These are phyloP conservation scores for Trichoderma atrobrunneum DNA, from an alignment of 2,329 filamentous ascomycete species.

Conservation along the genomic window DNA sequence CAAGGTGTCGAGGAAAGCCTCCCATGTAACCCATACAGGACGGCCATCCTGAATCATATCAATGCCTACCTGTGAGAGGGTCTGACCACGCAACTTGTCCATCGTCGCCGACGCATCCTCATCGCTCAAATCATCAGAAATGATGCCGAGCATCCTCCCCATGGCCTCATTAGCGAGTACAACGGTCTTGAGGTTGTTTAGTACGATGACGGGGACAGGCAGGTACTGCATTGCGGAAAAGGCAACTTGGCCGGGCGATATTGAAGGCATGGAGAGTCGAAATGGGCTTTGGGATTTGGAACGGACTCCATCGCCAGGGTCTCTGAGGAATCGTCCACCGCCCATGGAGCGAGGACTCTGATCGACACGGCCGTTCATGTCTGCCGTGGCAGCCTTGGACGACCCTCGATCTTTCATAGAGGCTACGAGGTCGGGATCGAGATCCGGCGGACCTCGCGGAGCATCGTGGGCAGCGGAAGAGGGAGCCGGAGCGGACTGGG, in stretches of 20 bases:
- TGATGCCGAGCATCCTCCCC: constrained; percentile 64
- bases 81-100: constrained; percentile 63
- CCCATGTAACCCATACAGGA: constrained; percentile 59
- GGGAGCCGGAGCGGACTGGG: background rate
- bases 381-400: background rate
- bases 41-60: constrained; percentile 68
- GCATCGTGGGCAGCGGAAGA: constrained; percentile 25
- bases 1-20: constrained; percentile 55
- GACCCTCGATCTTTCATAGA: constrained; percentile 20
- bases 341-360: constrained; percentile 27
- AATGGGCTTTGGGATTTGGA: constrained; percentile 39
- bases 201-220: constrained; percentile 67
- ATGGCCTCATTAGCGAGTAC: constrained; percentile 74
- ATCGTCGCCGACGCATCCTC: constrained; percentile 46
- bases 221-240: constrained; percentile 71
- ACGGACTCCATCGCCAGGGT: constrained; percentile 28
- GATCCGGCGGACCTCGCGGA: constrained; percentile 19
- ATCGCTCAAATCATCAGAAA: constrained; percentile 40
- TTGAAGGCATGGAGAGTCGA: constrained; percentile 44
- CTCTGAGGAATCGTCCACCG: constrained; percentile 37
- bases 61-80: constrained; percentile 67
- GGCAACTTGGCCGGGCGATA: constrained; percentile 54
- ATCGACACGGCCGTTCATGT: constrained; percentile 22
- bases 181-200: constrained; percentile 67
- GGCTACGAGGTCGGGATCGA: constrained; percentile 21